Evolutionary conservation across 208 protist species (phyloP).

Genomic region (Jaenimonas drosophilae): DNA sequence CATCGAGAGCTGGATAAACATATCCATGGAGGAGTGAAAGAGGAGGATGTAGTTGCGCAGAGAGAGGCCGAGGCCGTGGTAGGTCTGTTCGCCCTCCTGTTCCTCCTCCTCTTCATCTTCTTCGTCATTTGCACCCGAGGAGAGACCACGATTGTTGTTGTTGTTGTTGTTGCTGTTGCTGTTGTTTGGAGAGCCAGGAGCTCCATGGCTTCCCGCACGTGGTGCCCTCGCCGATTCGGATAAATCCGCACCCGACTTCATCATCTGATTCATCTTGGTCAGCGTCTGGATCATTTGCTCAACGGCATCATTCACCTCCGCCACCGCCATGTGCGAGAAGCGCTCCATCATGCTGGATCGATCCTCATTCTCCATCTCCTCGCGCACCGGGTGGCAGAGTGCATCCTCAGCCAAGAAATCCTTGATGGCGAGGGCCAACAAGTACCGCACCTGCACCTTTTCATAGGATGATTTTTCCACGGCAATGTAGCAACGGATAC

Average conservation of each 20-base stretch:
- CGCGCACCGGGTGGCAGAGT: constrained; percentile 60
- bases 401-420: constrained; percentile 50
- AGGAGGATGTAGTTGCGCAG: constrained; percentile 60
- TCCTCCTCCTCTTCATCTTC: constrained; percentile 34
- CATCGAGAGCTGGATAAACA: constrained; percentile 76
- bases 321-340: constrained; percentile 86
- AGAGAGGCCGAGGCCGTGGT: constrained; percentile 63
- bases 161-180: constrained; percentile 4
- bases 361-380: constrained; percentile 62
- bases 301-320: constrained; percentile 78
- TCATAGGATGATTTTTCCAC: constrained; percentile 86
- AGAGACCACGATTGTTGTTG: constrained; percentile 1
- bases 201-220: not conserved
- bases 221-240: constrained; percentile 34
- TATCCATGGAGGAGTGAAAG: constrained; percentile 70
- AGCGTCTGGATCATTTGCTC: constrained; percentile 78
- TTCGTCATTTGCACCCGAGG: constrained; percentile 10
- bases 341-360: constrained; percentile 53
- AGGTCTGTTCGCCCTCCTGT: constrained; percentile 25
- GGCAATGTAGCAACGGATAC: constrained; percentile 84
- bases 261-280: constrained; percentile 69
- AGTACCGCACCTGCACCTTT: constrained; percentile 71
- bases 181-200: not conserved
- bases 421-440: constrained; percentile 71
- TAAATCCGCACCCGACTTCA: constrained; percentile 49